Evolutionary conservation across 177 flowering plant genomes (phyloP), one percentile per base, ranked within the genome.

Genomic region (Vitis hybrid): DNA sequence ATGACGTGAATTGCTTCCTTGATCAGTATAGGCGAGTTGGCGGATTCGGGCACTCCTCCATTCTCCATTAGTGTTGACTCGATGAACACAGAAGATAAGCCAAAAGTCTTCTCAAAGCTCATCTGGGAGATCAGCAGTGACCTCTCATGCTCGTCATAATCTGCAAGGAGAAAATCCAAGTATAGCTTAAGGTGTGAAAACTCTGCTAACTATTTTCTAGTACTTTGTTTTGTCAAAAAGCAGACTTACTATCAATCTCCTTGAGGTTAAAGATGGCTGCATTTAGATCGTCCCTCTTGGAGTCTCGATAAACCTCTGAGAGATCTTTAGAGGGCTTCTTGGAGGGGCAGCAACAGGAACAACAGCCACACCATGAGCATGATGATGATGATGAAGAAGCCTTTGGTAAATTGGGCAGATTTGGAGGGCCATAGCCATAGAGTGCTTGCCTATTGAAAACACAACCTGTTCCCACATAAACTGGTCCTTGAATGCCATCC

Each of bases 401-500:
- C 71, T 88, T 86, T 13, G 84, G 83, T 50, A 88, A 66, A 68
- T 69, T 77, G 17, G 97, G 95, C 80, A 88, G 70, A 56, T 92
- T 82, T 51, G 88, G 72, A 68, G 99, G 99, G 1, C 98, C 87
- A 75, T 94, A 94, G 32, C 99, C 99, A 72, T 94, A 94, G 56
- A 93, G 91, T 17, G 99, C 98, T 83, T 94, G 99, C 79, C 99
- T 85, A 59, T 88, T 83, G 85, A 94, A 94, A 52, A 89, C 87
- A 83, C 92, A 86, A 69, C 99, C 99, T 32, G 99, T 94, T 15
- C 99, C 99, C 64, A 94, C 99, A 82, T 92, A 92, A 18, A 94
- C 90, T 49, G 98, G 99, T 59, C 99, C 98, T 85, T 94, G 99
- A 76, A 94, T 86, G 3, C 99, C 99, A 87, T 94, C 99, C 52